Percentiles rank a stretch among this genome's conserved stretches.
Conservation (phyloP, 2,329 filamentous ascomycete genomes). For the Xylaria sp. region DNA sequence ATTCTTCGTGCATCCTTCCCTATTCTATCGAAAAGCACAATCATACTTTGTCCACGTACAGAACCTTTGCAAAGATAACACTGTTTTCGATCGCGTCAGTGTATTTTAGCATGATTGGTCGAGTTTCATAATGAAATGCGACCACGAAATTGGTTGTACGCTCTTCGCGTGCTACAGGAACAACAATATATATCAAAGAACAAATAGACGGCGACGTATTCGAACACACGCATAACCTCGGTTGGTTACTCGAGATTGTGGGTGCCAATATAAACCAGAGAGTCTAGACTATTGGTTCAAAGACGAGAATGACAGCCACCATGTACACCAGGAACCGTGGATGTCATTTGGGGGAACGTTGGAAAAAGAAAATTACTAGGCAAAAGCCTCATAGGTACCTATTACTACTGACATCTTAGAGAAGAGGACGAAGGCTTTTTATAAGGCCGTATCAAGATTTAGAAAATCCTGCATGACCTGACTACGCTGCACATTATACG, state of each 20-base stretch:
- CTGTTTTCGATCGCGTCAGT: neutral
- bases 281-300: constrained; percentile 3
- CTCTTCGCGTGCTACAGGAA: neutral
- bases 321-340: neutral
- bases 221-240: neutral
- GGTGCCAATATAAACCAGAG: constrained; percentile 8
- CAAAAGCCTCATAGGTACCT: constrained; percentile 9
- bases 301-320: neutral
- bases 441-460: constrained; percentile 18
- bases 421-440: neutral
- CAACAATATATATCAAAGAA: neutral
- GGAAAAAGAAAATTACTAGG: neutral
- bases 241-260: neutral
- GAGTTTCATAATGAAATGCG: neutral
- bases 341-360: neutral
- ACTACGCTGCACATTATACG: neutral
- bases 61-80: neutral
- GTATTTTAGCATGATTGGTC: neutral
- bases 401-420: constrained; percentile 9
- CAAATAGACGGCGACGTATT: neutral
- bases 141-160: neutral
- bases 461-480: constrained; percentile 13
- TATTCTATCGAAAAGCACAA: neutral
- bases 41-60: neutral
- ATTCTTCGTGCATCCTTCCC: no score